Percentiles rank a stretch among this genome's conserved stretches.
Conservation (phyloP, 1,139 yeast species). For the Lodderomyces parapsilosis region DNA sequence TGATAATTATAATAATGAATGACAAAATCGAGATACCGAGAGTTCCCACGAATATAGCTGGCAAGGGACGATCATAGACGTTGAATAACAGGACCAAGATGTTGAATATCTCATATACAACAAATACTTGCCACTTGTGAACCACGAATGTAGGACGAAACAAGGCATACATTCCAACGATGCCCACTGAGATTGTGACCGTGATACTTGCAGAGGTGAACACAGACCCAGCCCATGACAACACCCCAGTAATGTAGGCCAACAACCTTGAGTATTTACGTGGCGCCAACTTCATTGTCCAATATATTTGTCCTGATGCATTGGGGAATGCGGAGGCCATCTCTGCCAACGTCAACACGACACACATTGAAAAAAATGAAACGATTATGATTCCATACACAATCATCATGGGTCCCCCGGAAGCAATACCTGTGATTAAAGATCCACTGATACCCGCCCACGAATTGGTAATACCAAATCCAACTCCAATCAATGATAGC, state of each 20-base stretch:
- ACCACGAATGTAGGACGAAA: constrained; percentile 42
- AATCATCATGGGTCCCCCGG: constrained; percentile 70
- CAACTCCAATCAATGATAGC: constrained; percentile 59
- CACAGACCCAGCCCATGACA: constrained; percentile 57
- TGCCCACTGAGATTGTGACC: constrained; percentile 45
- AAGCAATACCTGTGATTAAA: constrained; percentile 48
- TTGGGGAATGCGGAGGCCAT: constrained; percentile 55
- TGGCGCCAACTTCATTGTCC: constrained; percentile 59
- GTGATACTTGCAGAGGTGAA: constrained; percentile 63
- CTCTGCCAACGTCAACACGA: constrained; percentile 44
- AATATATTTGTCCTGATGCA: constrained; percentile 65
- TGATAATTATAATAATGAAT: constrained; percentile 52
- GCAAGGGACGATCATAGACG: constrained; percentile 57
- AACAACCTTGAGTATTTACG: constrained; percentile 41
- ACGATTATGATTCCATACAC: constrained; percentile 66
- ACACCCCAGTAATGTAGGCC: constrained; percentile 53
- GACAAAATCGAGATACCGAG: constrained; percentile 55
- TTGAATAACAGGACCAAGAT: constrained; percentile 50
- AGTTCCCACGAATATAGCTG: constrained; percentile 50
- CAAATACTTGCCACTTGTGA: constrained; percentile 59
- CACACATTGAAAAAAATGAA: constrained; percentile 41
- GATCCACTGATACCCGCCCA: constrained; percentile 52
- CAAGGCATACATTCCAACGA: constrained; percentile 55
- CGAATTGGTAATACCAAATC: too few relatives aligned
- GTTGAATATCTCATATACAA: constrained; percentile 43